Percentiles rank a stretch among this genome's conserved stretches.
phyloP scores from a whole-genome alignment of 257 asterid species.

The Plectranthus barbatus region DNA sequence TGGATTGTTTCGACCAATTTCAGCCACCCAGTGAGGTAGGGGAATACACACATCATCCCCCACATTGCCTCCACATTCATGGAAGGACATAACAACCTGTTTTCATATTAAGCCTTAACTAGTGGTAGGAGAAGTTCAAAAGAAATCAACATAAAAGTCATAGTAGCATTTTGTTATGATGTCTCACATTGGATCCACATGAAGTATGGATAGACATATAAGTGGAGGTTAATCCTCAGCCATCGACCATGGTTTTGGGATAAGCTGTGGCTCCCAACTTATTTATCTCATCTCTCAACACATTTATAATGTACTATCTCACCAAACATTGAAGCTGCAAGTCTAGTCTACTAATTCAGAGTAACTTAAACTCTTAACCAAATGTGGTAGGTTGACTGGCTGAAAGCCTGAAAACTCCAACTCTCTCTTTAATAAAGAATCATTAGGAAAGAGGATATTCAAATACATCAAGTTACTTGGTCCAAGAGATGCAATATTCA shows the following conservation, averaged over 20 bases:
- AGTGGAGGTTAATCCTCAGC: too few species aligned
- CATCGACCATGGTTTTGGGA: too few species aligned
- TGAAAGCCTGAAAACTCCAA: slow-evolving; percentile 3
- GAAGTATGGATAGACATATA: too few species aligned
- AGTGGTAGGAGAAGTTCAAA: slow-evolving; percentile 9
- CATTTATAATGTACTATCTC: slow-evolving; percentile 4
- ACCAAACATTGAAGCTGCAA: not conserved
- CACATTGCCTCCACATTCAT: slow-evolving; percentile 82
- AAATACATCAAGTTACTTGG: not conserved
- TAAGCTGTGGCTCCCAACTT: too few species aligned
- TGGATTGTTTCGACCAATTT: slow-evolving; percentile 81
- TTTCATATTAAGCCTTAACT: slow-evolving; percentile 15
- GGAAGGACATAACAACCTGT: slow-evolving; percentile 85
- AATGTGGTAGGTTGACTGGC: not conserved
- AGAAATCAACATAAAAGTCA: not conserved
- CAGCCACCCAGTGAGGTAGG: slow-evolving; percentile 80
- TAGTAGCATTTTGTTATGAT: too few species aligned
- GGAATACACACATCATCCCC: slow-evolving; percentile 90
- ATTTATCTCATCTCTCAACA: not conserved
- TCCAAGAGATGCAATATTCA: not conserved
- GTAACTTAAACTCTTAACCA: not conserved
- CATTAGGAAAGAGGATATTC: not conserved
- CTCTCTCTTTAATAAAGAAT: not conserved
- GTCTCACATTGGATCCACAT: too few species aligned
- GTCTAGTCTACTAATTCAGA: slow-evolving; percentile 9